These are phyloP conservation scores for Pichia membranifaciens DNA, from an alignment of 805 yeast species.

Conservation along the genomic window DNA sequence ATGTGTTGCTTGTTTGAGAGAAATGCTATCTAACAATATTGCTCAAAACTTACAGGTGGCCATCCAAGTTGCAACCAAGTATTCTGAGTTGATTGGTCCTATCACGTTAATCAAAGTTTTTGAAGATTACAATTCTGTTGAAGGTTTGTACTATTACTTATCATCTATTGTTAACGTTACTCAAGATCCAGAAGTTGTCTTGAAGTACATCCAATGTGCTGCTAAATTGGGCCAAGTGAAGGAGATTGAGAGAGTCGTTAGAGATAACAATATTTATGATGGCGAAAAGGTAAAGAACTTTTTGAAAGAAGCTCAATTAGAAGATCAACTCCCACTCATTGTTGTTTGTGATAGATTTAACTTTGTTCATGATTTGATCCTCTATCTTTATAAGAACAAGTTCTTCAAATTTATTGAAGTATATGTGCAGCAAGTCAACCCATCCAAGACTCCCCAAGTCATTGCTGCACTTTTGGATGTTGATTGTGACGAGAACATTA, in stretches of 20 bases:
- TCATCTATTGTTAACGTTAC: slow-evolving; percentile 90
- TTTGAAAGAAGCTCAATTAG: slow-evolving; percentile 86
- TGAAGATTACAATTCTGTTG: slow-evolving; percentile 87
- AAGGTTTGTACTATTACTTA: slow-evolving; percentile 91
- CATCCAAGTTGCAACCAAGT: slow-evolving; percentile 94
- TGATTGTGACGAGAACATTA: slow-evolving; percentile 89
- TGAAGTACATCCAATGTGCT: slow-evolving; percentile 93
- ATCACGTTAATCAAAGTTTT: slow-evolving; percentile 78
- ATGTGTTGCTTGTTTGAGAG: slow-evolving; percentile 78
- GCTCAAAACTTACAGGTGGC: slow-evolving; percentile 88
- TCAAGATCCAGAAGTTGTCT: slow-evolving; percentile 90
- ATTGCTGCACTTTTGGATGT: slow-evolving; percentile 94
- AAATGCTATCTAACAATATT: slow-evolving; percentile 65
- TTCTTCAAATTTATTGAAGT: slow-evolving; percentile 96
- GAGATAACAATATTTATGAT: slow-evolving; percentile 89
- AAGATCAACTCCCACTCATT: slow-evolving; percentile 93
- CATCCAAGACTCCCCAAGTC: slow-evolving; percentile 92
- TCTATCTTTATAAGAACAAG: slow-evolving; percentile 91
- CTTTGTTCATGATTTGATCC: slow-evolving; percentile 87
- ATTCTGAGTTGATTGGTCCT: slow-evolving; percentile 89
- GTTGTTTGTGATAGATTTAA: slow-evolving; percentile 91
- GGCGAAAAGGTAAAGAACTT: slow-evolving; percentile 97
- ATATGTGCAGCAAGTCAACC: slow-evolving; percentile 96
- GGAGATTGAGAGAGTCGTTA: slow-evolving; percentile 93
- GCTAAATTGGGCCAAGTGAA: slow-evolving; percentile 82